Base-by-base conservation (phyloP, 2,329 filamentous ascomycete genomes). In the Aureobasidium leucospermi region DNA sequence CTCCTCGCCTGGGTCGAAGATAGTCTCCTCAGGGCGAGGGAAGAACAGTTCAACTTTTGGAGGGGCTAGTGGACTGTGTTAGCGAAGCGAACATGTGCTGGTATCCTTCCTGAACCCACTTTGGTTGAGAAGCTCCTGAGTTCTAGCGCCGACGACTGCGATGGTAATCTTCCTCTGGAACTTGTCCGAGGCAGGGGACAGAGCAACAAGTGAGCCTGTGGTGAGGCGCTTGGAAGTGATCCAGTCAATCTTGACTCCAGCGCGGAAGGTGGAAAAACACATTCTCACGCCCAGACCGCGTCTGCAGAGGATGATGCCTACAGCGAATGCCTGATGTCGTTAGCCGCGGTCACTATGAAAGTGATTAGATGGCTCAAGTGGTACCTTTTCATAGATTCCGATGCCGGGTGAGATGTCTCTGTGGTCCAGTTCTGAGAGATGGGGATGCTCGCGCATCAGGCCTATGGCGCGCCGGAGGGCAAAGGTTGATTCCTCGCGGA, bases 11-110 rank as follows among this genome's bases (percentile, higher is more conserved):
- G 90, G 85, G 66, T 96, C 87, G 51, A 95, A 77, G 19, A 83
- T 76, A 0, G 85, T 75, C 28, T 91, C 82, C 2, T 82, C 74
- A 0, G 77, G 67, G 7, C 80, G 72, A 0, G 82, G 81, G 75
- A 90, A 92, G 67, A 87, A 86, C 0, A 96, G 75, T 64, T 96
- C 90, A 15, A 96, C 80, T 36, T 86, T 81, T 0, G 89, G 87
- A 0, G 88, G 52, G 19, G 29, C 52, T 56, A 42, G 6, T 15
- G 39, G 6, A 23, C 13, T 11, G 10, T 4, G 29, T 52, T 8
- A 52, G 39, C 51, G 23, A 9, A 11, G 11, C 9, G 7, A 23
- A 36, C 10, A 19, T 1, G 6, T 19, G 10, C 23, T 19, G 3
- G n/a, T n/a, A 13, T 13, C 9, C 29, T 34, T 3, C 8, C 11